Evolutionary conservation across 179 eudicot species (phyloP).

Genomic region (Spergularia azorica): DNA sequence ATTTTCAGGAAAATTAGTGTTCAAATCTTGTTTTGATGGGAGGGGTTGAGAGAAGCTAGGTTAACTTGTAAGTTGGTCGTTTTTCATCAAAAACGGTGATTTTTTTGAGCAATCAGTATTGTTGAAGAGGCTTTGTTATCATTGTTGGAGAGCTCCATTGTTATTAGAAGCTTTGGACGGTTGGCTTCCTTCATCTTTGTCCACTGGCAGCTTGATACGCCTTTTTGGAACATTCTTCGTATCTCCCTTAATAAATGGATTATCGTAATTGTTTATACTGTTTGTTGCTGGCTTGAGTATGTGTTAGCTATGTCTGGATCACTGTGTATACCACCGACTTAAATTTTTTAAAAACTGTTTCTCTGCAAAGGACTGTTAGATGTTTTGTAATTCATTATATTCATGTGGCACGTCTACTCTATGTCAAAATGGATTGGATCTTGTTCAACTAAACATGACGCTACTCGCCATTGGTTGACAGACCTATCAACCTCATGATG

Average conservation of each 20-base stretch:
- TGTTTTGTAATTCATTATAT: neutral
- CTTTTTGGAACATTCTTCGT: neutral
- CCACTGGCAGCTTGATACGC: neutral
- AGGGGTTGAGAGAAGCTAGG: too few species aligned
- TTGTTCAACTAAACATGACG: neutral
- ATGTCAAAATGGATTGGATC: neutral
- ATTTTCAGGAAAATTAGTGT: too few species aligned
- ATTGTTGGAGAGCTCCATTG: neutral
- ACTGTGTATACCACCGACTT: neutral
- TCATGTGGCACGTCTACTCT: neutral
- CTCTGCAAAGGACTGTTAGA: too few species aligned
- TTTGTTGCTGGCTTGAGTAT: conserved; percentile 5
- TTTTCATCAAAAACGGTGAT: too few species aligned
- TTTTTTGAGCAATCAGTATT: neutral
- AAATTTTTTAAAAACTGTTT: too few species aligned
- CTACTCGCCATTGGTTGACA: conserved; percentile 30
- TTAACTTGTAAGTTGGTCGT: too few species aligned
- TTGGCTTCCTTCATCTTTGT: neutral
- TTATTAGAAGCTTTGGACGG: neutral
- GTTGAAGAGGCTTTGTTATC: neutral
- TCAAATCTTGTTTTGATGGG: too few species aligned
- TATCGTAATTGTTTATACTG: neutral
- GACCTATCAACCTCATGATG: conserved; percentile 57
- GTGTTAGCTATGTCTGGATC: neutral
- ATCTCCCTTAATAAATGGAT: neutral